phyloP scores from a whole-genome alignment of 306 rosid species.

The Castanopsis chinensis region DNA sequence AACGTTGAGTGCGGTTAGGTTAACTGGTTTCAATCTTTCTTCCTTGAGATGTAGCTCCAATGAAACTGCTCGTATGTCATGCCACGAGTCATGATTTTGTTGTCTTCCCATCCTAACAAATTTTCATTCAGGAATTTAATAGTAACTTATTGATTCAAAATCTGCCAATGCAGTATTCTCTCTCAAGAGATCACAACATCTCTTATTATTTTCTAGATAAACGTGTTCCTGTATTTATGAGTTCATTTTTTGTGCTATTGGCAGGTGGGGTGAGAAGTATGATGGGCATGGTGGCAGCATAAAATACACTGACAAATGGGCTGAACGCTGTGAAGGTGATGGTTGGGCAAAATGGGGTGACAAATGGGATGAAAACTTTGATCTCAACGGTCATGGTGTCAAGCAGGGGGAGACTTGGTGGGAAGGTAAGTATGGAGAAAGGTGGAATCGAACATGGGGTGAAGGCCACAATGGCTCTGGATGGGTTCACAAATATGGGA shows the following conservation, averaged over 20 bases:
- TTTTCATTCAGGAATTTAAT: neutral
- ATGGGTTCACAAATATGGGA: slow-evolving; percentile 94
- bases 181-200: neutral
- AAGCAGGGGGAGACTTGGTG: slow-evolving; percentile 99
- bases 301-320: slow-evolving; percentile 97
- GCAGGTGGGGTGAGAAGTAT: slow-evolving; percentile 93
- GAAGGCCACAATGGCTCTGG: slow-evolving; percentile 90
- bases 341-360: slow-evolving; percentile 99
- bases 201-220: neutral
- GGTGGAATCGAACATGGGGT: slow-evolving; percentile 97
- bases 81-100: neutral
- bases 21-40: neutral
- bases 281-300: slow-evolving; percentile 88
- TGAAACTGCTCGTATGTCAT: neutral
- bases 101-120: neutral
- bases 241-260: slow-evolving; percentile 4
- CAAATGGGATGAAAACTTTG: slow-evolving; percentile 97
- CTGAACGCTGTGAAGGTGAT: slow-evolving; percentile 69
- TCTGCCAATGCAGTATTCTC: neutral
- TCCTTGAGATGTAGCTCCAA: neutral
- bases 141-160: neutral
- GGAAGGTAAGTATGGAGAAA: slow-evolving; percentile 76
- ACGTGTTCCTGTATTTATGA: neutral
- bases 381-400: slow-evolving; percentile 56
- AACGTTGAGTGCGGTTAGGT: neutral